Percentiles rank a stretch among this genome's conserved stretches.
Evolutionary conservation across 1,284 basidiomycete genomes (phyloP).

Genomic region (Cutaneotrichosporon cutaneum): DNA sequence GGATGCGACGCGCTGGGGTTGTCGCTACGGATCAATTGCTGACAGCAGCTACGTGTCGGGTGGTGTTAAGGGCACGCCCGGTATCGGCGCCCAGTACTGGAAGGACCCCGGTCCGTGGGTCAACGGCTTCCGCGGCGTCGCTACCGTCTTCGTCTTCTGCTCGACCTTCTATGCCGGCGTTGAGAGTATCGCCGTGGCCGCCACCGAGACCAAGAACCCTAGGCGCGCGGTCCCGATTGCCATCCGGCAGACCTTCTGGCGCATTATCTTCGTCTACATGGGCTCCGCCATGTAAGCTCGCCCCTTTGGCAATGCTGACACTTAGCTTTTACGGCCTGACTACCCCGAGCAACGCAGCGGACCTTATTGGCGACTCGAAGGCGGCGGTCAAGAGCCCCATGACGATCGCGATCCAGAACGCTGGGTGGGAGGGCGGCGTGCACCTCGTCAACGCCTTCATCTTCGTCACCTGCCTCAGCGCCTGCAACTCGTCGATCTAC

Average conservation of each 20-base stretch:
- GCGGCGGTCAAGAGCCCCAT: conserved; percentile 73
- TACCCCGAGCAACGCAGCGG: conserved; percentile 65
- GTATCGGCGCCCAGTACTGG: conserved; percentile 56
- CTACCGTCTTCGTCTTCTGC: conserved; percentile 25
- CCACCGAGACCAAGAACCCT: conserved; percentile 60
- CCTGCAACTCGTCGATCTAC: conserved; percentile 50
- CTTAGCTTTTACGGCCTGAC: conserved; percentile 66
- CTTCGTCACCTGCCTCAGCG: conserved; percentile 53
- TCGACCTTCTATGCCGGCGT: conserved; percentile 33
- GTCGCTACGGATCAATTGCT: neutral
- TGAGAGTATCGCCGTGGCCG: conserved; percentile 53
- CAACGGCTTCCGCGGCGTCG: conserved; percentile 31
- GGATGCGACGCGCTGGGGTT: neutral
- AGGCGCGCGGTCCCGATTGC: conserved; percentile 74
- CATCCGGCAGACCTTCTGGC: conserved; percentile 69
- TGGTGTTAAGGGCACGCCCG: conserved; percentile 50
- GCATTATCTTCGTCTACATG: conserved; percentile 73
- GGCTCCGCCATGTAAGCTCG: conserved; percentile 46
- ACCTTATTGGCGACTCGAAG: conserved; percentile 59
- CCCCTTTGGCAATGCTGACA: neutral
- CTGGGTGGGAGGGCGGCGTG: conserved; percentile 72
- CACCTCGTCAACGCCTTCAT: conserved; percentile 68
- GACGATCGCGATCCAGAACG: conserved; percentile 66
- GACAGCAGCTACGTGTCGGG: conserved; percentile 55
- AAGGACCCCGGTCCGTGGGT: conserved; percentile 54